A percentile compares a stretch with the other conserved stretches of the same genome.
phyloP scores from a whole-genome alignment of 1,284 basidiomycete genomes.

The Leucoagaricus sp. region DNA sequence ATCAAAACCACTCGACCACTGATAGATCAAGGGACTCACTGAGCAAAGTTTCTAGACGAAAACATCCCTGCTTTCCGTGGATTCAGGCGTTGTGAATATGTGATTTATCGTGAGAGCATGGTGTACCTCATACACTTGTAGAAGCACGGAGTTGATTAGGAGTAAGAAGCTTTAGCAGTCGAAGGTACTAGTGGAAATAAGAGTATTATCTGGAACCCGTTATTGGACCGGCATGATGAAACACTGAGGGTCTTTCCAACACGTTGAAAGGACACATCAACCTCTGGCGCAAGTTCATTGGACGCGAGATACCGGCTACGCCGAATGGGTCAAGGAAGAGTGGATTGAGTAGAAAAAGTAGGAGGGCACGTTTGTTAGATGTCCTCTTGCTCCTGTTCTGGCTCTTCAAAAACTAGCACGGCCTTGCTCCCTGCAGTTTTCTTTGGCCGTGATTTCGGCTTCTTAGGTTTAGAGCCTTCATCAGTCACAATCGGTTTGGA shows the following conservation, averaged over 20 bases:
- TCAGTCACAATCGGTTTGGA: background rate
- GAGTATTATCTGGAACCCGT: background rate
- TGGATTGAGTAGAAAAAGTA: background rate
- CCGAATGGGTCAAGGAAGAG: background rate
- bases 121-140: background rate
- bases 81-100: constrained; percentile 1
- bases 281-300: background rate
- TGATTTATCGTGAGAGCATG: background rate
- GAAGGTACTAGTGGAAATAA: background rate
- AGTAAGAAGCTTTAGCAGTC: background rate
- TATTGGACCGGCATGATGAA: background rate
- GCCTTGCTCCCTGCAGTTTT: constrained; percentile 12
- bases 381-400: constrained; percentile 25
- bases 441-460: background rate
- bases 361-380: constrained; percentile 1
- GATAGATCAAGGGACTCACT: background rate
- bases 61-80: background rate
- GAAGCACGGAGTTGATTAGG: constrained; percentile 1
- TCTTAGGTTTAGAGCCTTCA: background rate
- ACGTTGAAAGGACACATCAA: no score
- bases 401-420: constrained; percentile 25
- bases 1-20: background rate
- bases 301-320: background rate
- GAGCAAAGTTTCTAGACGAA: background rate
- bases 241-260: background rate